Conservation (phyloP, 495 filamentous ascomycete species). For the Hyaloscypha bicolor region DNA sequence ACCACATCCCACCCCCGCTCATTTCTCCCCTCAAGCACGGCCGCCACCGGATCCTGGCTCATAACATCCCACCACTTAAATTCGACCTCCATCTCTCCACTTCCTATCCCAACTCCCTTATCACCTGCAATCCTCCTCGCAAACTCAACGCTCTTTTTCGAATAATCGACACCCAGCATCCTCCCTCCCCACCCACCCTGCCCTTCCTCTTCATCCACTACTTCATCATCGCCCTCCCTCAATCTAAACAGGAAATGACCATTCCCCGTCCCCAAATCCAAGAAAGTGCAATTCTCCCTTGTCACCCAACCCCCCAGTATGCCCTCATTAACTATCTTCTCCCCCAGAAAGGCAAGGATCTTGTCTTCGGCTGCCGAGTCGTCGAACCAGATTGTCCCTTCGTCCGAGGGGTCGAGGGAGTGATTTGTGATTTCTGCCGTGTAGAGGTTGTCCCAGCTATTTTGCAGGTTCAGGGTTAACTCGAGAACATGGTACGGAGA, state of each 20-base stretch:
- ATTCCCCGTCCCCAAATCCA: slow-evolving; percentile 88
- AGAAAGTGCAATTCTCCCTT: slow-evolving; percentile 40
- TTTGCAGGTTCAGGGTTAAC: not conserved
- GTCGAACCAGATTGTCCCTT: slow-evolving; percentile 76
- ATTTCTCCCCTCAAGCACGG: slow-evolving; percentile 40
- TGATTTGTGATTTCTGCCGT: slow-evolving; percentile 62
- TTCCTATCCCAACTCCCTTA: slow-evolving; percentile 32
- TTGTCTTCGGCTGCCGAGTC: slow-evolving; percentile 68
- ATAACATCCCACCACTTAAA: slow-evolving; percentile 84
- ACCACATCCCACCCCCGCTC: slow-evolving; percentile 76
- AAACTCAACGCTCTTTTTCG: slow-evolving; percentile 67
- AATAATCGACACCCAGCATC: slow-evolving; percentile 91
- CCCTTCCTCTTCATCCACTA: slow-evolving; percentile 19
- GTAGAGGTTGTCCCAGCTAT: slow-evolving; percentile 73
- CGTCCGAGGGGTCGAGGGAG: slow-evolving; percentile 59
- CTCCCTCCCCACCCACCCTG: slow-evolving; percentile 50
- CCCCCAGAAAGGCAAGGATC: slow-evolving; percentile 56
- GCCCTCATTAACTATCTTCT: slow-evolving; percentile 25
- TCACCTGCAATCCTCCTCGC: slow-evolving; percentile 52
- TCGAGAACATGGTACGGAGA: not conserved
- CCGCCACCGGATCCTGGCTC: slow-evolving; percentile 37
- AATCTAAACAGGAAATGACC: slow-evolving; percentile 83
- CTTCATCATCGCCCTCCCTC: slow-evolving; percentile 46
- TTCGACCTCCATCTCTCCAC: slow-evolving; percentile 41
- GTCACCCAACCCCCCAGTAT: slow-evolving; percentile 6